Percentiles rank a stretch among this genome's conserved stretches.
Evolutionary conservation across 768 basidiomycete species (phyloP).

Genomic region (Kwoniella shandongensis): DNA sequence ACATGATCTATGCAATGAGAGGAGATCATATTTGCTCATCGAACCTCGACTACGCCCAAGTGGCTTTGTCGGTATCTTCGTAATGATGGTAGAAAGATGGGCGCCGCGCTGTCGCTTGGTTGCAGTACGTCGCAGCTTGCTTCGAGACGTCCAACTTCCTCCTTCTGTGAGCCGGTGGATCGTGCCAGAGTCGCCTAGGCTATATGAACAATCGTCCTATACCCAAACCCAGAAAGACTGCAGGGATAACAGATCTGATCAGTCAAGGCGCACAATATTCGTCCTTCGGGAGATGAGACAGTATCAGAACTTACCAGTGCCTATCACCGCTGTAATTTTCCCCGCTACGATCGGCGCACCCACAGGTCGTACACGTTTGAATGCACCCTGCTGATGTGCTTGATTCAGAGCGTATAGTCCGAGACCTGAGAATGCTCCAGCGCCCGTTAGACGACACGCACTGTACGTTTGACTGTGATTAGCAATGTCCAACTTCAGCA

Average conservation of each 20-base stretch:
- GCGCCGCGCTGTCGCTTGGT: too few species aligned
- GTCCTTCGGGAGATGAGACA: too few species aligned
- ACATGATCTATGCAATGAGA: too few species aligned
- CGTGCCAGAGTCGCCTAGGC: too few species aligned
- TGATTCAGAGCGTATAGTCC: constrained; percentile 43
- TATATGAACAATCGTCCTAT: constrained; percentile 17
- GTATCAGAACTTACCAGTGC: constrained; percentile 36
- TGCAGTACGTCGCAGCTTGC: too few species aligned
- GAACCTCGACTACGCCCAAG: too few species aligned
- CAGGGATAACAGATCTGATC: too few species aligned
- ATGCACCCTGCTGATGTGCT: constrained; percentile 34
- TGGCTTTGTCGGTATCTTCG: too few species aligned
- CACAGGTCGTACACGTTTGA: constrained; percentile 26
- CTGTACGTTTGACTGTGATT: constrained; percentile 7
- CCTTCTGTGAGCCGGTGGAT: too few species aligned
- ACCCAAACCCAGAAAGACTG: constrained; percentile 20
- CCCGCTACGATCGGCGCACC: constrained; percentile 30
- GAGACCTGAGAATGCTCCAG: constrained; percentile 40
- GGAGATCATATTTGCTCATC: too few species aligned
- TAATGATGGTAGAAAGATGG: too few species aligned
- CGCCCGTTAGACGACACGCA: constrained; percentile 41
- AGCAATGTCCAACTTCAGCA: not conserved
- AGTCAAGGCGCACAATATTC: not conserved
- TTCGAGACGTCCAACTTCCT: too few species aligned
- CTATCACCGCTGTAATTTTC: constrained; percentile 33